Base-by-base conservation (phyloP, 352 stramenopile genomes). In the Labyrinthula sp. region DNA sequence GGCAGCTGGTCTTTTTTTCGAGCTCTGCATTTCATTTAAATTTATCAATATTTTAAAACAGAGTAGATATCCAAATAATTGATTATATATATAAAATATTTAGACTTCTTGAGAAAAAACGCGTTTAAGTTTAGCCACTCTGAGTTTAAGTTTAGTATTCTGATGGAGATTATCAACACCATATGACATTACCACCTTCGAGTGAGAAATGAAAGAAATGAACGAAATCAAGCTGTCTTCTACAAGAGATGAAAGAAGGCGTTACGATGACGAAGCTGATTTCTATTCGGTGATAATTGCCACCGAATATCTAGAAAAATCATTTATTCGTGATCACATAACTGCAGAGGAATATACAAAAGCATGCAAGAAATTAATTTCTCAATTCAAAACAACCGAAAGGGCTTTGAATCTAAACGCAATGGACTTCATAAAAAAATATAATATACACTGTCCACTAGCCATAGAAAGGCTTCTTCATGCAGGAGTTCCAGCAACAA, bases 251-350 rank as follows among this genome's bases (percentile, higher is more conserved):
- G 73, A 84, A 35, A 60, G 73, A 30, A 71, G 73, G 48, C 79
- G 75, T 62, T 82, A 71, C 38, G 73, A 84, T 49, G 73, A 82
- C 33, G 54, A 82, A n/a, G 71, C 73, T 12, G 73, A 92, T 31
- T 59, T 95, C 10, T 95, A 90, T 45, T 75, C 81, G 24, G 94
- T 97, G 58, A 92, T 97, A 43, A 92, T 93, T 54, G 79, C 83
- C 3, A 94, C 82, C 2, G 84, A 97, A 59, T 77, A 93, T 54
- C 69, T 95, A 17, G 87, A 97, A 68, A 80, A 82, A 20, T 83
- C 85, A 5, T 95, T 93, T 61, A 82, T 90, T 7, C 74, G 83
- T 27, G 85, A 94, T 64, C 80, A 81, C 25, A 82, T 97, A 41
- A 82, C 70, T 2, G 72, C 77, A 21, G 68, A 87, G 28, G 36